Evolutionary conservation across 2,329 filamentous ascomycete species (phyloP).

Genomic region (Penicillium polonicum): DNA sequence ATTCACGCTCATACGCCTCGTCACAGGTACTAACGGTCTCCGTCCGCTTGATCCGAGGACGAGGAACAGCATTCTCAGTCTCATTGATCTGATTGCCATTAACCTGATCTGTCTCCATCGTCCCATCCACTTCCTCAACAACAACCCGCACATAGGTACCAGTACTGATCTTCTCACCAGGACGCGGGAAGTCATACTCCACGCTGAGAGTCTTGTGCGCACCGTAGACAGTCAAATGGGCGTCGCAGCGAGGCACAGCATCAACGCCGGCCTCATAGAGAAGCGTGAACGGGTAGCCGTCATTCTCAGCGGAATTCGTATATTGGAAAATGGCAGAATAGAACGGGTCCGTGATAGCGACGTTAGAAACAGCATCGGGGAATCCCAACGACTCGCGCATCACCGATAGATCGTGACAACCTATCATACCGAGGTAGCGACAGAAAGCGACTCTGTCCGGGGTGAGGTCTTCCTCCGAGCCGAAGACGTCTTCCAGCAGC

Average conservation of each 20-base stretch:
- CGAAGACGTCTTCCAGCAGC: constrained; percentile 31
- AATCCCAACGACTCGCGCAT: constrained; percentile 57
- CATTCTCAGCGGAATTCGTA: constrained; percentile 12
- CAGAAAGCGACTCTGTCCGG: constrained; percentile 35
- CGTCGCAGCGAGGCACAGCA: constrained; percentile 47
- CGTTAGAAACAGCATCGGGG: constrained; percentile 48
- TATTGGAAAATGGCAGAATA: constrained; percentile 42
- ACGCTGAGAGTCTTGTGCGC: constrained; percentile 55
- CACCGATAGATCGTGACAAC: constrained; percentile 54
- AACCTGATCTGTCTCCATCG: background rate
- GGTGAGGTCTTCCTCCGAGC: constrained; percentile 26
- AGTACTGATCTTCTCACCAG: constrained; percentile 41
- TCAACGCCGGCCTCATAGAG: constrained; percentile 60
- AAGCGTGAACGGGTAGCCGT: constrained; percentile 47
- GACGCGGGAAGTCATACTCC: constrained; percentile 57
- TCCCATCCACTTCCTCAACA: constrained; percentile 31
- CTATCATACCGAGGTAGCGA: constrained; percentile 50
- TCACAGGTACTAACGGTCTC: constrained; percentile 36
- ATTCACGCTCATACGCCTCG: constrained; percentile 39
- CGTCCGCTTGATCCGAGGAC: constrained; percentile 20
- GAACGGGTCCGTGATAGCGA: constrained; percentile 46
- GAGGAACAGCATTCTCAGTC: background rate
- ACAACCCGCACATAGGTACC: constrained; percentile 52
- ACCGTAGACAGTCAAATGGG: constrained; percentile 50
- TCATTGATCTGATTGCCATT: background rate